These are phyloP conservation scores for Aspergillus biplanus DNA, from an alignment of 495 filamentous ascomycete genomes.

Conservation along the genomic window DNA sequence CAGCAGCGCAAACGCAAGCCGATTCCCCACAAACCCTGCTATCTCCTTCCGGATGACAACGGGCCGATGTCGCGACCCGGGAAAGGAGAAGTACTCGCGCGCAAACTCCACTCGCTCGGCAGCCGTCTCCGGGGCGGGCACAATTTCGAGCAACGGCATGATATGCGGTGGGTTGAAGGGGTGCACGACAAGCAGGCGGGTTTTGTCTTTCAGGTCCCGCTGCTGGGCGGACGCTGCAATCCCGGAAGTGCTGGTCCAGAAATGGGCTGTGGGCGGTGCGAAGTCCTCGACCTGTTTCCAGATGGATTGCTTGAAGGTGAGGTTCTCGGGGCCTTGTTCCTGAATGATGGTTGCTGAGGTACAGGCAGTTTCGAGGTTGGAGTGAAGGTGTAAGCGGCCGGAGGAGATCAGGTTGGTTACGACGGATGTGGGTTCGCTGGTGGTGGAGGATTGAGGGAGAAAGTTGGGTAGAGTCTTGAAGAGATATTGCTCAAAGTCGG, in stretches of 20 bases:
- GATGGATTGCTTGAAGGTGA: conserved; percentile 52
- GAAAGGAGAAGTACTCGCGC: conserved; percentile 52
- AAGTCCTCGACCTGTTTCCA: conserved; percentile 52
- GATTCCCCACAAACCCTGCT: conserved; percentile 55
- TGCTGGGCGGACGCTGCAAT: conserved; percentile 56
- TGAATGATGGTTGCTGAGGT: conserved; percentile 54
- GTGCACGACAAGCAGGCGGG: conserved; percentile 58
- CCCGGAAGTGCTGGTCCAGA: conserved; percentile 62
- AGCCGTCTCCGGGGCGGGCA: conserved; percentile 49
- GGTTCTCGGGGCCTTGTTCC: conserved; percentile 61
- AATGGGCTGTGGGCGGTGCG: conserved; percentile 41
- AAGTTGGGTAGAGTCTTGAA: conserved; percentile 39
- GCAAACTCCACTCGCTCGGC: conserved; percentile 45
- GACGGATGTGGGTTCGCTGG: not conserved
- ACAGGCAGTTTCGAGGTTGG: conserved; percentile 45
- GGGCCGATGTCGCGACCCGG: conserved; percentile 47
- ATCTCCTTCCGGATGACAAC: conserved; percentile 59
- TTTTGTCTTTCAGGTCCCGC: conserved; percentile 39
- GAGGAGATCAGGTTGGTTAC: conserved; percentile 30
- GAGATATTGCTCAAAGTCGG: conserved; percentile 53
- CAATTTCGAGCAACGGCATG: conserved; percentile 65
- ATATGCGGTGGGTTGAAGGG: conserved; percentile 68
- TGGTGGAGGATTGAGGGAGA: conserved; percentile 18
- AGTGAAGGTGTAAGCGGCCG: conserved; percentile 39
- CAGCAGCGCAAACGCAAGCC: conserved; percentile 52